Conservation (phyloP, 2,329 filamentous ascomycete genomes). For the Diplodia scrobiculata region DNA sequence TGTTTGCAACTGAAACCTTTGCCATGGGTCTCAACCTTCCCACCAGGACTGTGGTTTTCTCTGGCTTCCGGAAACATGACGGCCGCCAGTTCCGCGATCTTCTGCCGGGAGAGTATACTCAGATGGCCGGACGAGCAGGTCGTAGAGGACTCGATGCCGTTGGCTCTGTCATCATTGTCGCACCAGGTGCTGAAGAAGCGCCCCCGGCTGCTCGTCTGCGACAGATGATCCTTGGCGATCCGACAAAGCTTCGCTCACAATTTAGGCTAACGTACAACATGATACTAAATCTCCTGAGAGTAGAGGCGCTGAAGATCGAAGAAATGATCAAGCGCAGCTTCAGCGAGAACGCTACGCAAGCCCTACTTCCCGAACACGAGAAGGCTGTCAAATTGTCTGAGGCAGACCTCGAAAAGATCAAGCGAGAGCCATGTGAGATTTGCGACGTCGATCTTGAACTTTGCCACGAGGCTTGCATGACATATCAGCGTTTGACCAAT, state of each 20-base stretch:
- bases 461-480: constrained; percentile 80
- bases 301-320: constrained; percentile 96
- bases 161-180: constrained; percentile 91
- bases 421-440: constrained; percentile 76
- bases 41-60: constrained; percentile 95
- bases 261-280: constrained; percentile 99
- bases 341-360: constrained; percentile 96
- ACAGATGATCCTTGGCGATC: constrained; percentile 94
- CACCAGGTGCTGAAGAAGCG: constrained; percentile 77
- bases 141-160: constrained; percentile 89
- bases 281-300: constrained; percentile 92
- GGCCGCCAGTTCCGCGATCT: constrained; percentile 89
- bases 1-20: constrained; percentile 98
- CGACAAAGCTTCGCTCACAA: constrained; percentile 91
- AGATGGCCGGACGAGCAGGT: constrained; percentile 95
- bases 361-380: constrained; percentile 89
- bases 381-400: constrained; percentile 91
- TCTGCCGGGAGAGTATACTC: constrained; percentile 92
- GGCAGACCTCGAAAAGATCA: constrained; percentile 86
- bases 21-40: constrained; percentile 97
- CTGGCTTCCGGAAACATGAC: constrained; percentile 94
- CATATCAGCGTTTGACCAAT: constrained; percentile 75
- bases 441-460: constrained; percentile 79
- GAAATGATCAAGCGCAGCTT: constrained; percentile 99
- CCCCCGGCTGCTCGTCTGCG: constrained; percentile 80